Conservation (phyloP, 2,329 filamentous ascomycete genomes). For the Pseudogymnoascus sp. region DNA sequence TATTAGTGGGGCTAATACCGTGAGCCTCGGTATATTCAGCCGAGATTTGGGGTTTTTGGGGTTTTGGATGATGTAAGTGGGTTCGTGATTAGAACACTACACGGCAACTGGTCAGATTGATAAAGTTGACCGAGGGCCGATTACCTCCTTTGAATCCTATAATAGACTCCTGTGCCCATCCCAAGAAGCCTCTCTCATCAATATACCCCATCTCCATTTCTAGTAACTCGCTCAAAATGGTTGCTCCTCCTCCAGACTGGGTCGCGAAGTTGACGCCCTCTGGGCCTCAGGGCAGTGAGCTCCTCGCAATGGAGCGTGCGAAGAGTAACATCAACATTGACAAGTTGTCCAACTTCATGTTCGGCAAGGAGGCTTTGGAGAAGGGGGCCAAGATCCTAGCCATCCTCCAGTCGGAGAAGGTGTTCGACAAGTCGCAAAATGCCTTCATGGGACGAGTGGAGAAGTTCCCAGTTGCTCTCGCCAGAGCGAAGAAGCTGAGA, state of each 20-base stretch:
- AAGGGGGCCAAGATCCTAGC: slow-evolving; percentile 51
- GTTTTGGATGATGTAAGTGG: slow-evolving; percentile 6
- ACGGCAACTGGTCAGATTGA: slow-evolving; percentile 4
- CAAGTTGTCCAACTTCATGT: slow-evolving; percentile 58
- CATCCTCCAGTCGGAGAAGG: slow-evolving; percentile 56
- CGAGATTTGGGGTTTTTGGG: slow-evolving; percentile 6
- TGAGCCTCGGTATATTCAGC: slow-evolving; percentile 5
- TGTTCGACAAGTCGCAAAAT: slow-evolving; percentile 72
- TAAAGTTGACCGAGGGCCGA: slow-evolving; percentile 5
- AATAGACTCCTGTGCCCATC: slow-evolving; percentile 2
- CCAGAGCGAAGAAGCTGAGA: slow-evolving; percentile 59
- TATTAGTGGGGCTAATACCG: background rate
- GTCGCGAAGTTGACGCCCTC: slow-evolving; percentile 58
- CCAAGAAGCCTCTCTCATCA: background rate
- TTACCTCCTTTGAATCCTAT: background rate
- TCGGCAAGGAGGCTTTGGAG: slow-evolving; percentile 55
- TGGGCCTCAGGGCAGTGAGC: slow-evolving; percentile 58
- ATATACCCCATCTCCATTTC: slow-evolving; percentile 7
- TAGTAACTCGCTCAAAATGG: background rate
- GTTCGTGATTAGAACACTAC: background rate
- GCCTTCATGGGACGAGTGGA: slow-evolving; percentile 64
- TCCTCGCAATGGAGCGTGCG: slow-evolving; percentile 59
- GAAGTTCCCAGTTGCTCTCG: slow-evolving; percentile 60
- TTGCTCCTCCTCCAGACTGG: slow-evolving; percentile 40
- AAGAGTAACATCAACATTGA: slow-evolving; percentile 59